Conservation (phyloP, 495 filamentous ascomycete genomes). For the Extremus antarcticus region DNA sequence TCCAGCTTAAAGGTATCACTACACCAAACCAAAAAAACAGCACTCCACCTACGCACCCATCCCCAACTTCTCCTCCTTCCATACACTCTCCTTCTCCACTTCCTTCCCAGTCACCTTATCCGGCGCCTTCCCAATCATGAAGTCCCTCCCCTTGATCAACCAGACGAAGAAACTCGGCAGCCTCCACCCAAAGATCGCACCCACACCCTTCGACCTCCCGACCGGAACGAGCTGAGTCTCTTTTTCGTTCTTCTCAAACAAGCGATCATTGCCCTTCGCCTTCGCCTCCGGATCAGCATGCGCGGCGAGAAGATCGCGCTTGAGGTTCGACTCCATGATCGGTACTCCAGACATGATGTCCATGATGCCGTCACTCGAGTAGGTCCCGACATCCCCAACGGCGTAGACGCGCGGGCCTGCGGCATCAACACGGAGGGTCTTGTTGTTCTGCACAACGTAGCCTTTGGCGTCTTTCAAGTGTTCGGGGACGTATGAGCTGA, state of each 20-base stretch:
- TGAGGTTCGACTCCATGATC: conserved; percentile 35
- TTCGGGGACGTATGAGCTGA: conserved; percentile 31
- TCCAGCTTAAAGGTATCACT: no score
- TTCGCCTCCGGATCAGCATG: not conserved
- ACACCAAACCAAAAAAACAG: no score
- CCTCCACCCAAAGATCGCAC: conserved; percentile 40
- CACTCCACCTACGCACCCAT: no score
- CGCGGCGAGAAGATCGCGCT: conserved; percentile 25
- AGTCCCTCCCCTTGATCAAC: conserved; percentile 52
- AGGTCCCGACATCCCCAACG: conserved; percentile 32
- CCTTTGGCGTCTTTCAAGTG: conserved; percentile 24
- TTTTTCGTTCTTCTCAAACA: conserved; percentile 18
- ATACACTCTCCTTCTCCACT: not conserved
- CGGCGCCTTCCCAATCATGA: conserved; percentile 31
- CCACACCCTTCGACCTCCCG: conserved; percentile 43
- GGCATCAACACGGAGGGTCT: conserved; percentile 36
- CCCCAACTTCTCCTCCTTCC: not conserved
- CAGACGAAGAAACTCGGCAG: conserved; percentile 47
- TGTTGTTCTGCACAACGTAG: conserved; percentile 32
- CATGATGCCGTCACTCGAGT: conserved; percentile 25
- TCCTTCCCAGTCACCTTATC: not conserved
- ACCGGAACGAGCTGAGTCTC: conserved; percentile 41
- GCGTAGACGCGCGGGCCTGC: conserved; percentile 40
- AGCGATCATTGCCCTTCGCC: conserved; percentile 12
- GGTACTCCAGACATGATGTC: conserved; percentile 33